Evolutionary conservation across 2,329 filamentous ascomycete species (phyloP), one percentile per base, ranked within the genome.

Genomic region (Paradendryphiella salina): DNA sequence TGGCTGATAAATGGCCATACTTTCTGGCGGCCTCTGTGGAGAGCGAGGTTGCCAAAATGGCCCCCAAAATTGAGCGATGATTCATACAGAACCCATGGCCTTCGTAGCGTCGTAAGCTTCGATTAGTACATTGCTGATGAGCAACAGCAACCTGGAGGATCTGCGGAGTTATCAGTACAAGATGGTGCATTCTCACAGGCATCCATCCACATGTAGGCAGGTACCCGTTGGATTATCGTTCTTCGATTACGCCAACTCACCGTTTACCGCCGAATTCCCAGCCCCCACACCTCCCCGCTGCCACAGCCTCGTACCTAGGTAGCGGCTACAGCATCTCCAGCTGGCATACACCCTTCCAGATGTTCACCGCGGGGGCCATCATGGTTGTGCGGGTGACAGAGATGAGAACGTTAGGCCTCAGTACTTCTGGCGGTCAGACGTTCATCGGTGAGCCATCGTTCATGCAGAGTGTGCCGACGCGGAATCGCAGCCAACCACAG

Each of bases 221-320:
- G 44, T 55, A 52, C 35, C 44, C 44, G 48, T 23, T 45, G 15
- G 14, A 46, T 37, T 34, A 36, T 36, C 36, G 46, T 35, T 23
- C 20, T n/a, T 41, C 32, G 14, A 34, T 26, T 46, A 37, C 23
- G 26, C 23, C 13, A 29, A 17, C 29, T 26, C 7, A 23, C 41
- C 36, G 28, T 38, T 41, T 28, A 51, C 43, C 41, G 39, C 52
- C 37, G 29, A 45, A 34, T 39, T 56, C 31, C 18, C 41, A 38
- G 56, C 56, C 53, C 53, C 56, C 56, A 54, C 48, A 45, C 38
- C 31, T 45, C 23, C 36, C 46, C 18, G 26, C 23, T 44, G 31
- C 57, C 56, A 59, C 48, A 57, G 56, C 59, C 59, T 57, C 44
- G 26, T 32, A n/a, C n/a, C n/a, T n/a, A n/a, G n/a, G n/a, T n/a